Conservation (phyloP, 176 grass and related monocot species). For the Otatea glauca region DNA sequence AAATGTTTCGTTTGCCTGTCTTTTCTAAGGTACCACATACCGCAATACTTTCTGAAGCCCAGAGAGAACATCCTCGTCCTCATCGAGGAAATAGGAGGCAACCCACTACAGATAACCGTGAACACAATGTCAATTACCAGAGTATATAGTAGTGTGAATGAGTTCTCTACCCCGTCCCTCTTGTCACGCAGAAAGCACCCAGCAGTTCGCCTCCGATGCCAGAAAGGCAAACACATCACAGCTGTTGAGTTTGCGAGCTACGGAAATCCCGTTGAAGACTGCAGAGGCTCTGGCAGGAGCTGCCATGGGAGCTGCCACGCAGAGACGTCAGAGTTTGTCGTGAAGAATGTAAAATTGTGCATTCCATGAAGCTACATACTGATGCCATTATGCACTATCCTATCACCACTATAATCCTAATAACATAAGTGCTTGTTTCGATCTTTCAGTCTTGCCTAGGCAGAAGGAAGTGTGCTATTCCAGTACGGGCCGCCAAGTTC, state of each 20-base stretch:
- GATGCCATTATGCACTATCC: background rate
- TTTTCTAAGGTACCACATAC: conserved; percentile 73
- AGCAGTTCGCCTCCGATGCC: conserved; percentile 44
- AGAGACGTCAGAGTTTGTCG: conserved; percentile 33
- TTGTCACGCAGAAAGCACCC: conserved; percentile 41
- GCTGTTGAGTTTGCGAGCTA: conserved; percentile 61
- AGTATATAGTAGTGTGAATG: conserved; percentile 31
- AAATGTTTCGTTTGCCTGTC: background rate
- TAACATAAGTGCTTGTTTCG: background rate
- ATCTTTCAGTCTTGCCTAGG: conserved; percentile 54
- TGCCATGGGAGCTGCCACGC: conserved; percentile 50
- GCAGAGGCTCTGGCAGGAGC: conserved; percentile 17
- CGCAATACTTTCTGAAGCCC: conserved; percentile 59
- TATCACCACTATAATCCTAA: background rate
- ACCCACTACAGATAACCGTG: conserved; percentile 64
- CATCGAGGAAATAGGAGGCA: conserved; percentile 68
- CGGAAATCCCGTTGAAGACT: conserved; percentile 44
- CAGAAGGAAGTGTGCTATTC: conserved; percentile 51
- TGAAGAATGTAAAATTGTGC: conserved; percentile 48
- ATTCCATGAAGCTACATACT: background rate
- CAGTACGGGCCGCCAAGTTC: conserved; percentile 36
- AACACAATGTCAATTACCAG: conserved; percentile 60
- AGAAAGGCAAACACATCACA: conserved; percentile 42
- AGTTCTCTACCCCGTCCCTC: conserved; percentile 30
- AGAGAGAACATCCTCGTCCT: conserved; percentile 61